Evolutionary conservation across 305 asterid genomes (phyloP).

Genomic region (Ajuga reptans): DNA sequence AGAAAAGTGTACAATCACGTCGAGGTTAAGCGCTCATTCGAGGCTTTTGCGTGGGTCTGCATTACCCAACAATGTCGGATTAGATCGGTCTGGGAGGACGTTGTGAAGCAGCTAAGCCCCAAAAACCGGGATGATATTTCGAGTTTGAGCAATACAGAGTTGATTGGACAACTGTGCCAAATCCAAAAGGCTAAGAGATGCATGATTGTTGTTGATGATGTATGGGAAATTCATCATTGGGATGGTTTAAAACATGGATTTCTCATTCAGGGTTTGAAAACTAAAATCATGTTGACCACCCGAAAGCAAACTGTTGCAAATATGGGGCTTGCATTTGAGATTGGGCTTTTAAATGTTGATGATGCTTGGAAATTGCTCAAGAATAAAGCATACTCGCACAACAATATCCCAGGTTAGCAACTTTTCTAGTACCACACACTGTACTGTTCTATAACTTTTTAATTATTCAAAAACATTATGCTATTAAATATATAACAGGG

Average conservation of each 20-base stretch:
- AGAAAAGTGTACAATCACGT: background rate
- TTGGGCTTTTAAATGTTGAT: background rate
- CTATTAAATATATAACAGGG: too few relatives aligned
- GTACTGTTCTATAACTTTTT: too few relatives aligned
- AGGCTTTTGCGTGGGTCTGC: background rate
- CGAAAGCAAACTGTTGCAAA: background rate
- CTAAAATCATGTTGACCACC: too few relatives aligned
- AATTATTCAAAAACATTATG: too few relatives aligned
- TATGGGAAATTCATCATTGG: background rate
- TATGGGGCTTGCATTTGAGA: background rate
- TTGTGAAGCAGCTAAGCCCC: too few relatives aligned
- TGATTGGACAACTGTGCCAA: too few relatives aligned
- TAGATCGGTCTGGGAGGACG: too few relatives aligned
- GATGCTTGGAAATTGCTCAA: conserved; percentile 7
- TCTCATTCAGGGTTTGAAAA: too few relatives aligned
- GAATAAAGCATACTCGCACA: background rate
- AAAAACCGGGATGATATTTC: too few relatives aligned
- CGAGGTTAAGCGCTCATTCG: background rate
- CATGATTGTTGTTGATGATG: background rate
- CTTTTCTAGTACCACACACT: too few relatives aligned
- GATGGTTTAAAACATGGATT: background rate
- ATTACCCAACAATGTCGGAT: background rate
- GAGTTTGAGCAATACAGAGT: too few relatives aligned
- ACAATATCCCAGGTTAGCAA: background rate
- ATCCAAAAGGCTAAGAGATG: too few relatives aligned